These are phyloP conservation scores for Ceratobasidium theobromae DNA, from an alignment of 1,284 basidiomycete genomes.

Conservation along the genomic window DNA sequence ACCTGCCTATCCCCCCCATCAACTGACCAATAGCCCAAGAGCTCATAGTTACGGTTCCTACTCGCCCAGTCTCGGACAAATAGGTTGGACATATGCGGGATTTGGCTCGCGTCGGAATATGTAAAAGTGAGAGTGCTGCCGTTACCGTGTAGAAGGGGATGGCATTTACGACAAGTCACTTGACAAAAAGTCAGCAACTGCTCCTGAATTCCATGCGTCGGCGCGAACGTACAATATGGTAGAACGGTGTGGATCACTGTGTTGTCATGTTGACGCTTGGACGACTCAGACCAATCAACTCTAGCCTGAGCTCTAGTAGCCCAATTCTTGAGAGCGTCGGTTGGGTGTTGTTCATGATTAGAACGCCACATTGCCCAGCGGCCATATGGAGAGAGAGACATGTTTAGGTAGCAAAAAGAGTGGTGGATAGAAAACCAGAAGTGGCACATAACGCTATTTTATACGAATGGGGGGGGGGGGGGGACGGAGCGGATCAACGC, in stretches of 20 bases:
- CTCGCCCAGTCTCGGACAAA: not conserved
- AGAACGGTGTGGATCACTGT: not conserved
- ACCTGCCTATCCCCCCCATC: not conserved
- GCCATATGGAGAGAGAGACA: not conserved
- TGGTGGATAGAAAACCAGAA: not conserved
- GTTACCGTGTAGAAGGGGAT: not conserved
- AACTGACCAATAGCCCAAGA: not conserved
- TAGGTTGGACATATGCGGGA: not conserved
- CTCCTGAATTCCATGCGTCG: not conserved
- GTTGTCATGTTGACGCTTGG: not conserved
- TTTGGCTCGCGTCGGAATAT: not conserved
- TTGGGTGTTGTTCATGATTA: not conserved
- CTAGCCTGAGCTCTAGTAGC: not conserved
- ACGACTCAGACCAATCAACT: not conserved
- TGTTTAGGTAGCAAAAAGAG: not conserved
- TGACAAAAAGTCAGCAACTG: not conserved
- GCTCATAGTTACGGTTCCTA: not conserved
- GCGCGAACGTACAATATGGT: not conserved
- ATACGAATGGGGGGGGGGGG: too few relatives aligned
- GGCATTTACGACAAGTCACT: not conserved
- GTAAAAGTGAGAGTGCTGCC: not conserved
- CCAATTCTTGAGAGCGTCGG: constrained; percentile 10
- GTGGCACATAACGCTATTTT: too few relatives aligned
- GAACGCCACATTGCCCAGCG: not conserved
- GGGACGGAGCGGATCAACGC: too few relatives aligned